Conservation (phyloP, 176 grass and related monocot genomes). For the Zea mays region Zm-B73-REFERENCE-NAM-5.0 NC_050096.1:214476501-214477000, state of each 20-base stretch:
- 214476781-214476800: not conserved
- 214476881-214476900: not conserved
- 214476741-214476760: conserved; percentile 18
- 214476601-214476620: too few relatives aligned
- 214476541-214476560: too few relatives aligned
- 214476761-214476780: conserved; percentile 13
- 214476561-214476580: too few relatives aligned
- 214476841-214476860: not conserved
- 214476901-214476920: not conserved
- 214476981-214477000: not conserved
- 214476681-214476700: not conserved
- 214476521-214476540: too few relatives aligned
- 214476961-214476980: not conserved
- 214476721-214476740: conserved; percentile 22
- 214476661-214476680: conserved; percentile 20
- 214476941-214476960: not conserved
- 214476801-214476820: not conserved
- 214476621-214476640: too few relatives aligned
- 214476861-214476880: not conserved
- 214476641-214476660: not conserved
- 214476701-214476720: conserved; percentile 5
- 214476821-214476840: not conserved
- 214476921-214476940: conserved; percentile 1
- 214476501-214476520: too few relatives aligned
- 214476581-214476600: too few relatives aligned